These are phyloP conservation scores for Beauveria sp. DNA, from an alignment of 2,329 filamentous ascomycete species.

Conservation along the genomic window DNA sequence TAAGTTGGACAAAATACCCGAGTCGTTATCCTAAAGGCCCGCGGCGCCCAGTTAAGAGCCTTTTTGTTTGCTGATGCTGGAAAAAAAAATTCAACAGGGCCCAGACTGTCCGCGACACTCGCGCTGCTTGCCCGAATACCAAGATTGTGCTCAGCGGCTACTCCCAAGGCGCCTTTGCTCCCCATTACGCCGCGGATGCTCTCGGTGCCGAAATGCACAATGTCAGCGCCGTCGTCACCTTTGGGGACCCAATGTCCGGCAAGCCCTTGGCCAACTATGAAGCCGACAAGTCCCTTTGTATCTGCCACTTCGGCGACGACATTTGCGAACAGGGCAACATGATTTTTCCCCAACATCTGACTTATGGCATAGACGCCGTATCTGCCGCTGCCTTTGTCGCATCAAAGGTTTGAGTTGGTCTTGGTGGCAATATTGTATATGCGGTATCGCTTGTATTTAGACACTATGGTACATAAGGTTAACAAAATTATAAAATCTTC, in stretches of 20 bases:
- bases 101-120: conserved; percentile 22
- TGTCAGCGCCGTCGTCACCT: conserved; percentile 24
- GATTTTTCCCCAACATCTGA: conserved; percentile 20
- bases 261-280: conserved; percentile 18
- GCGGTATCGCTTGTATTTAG: neutral
- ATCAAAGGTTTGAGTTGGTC: conserved; percentile 6
- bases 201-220: conserved; percentile 19
- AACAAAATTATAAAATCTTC: neutral
- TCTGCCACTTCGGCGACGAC: conserved; percentile 23
- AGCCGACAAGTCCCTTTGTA: conserved; percentile 15
- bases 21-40: neutral
- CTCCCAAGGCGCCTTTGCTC: conserved; percentile 22
- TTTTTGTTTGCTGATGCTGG: neutral
- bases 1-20: conserved; percentile 10
- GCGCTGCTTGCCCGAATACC: conserved; percentile 14
- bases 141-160: conserved; percentile 20
- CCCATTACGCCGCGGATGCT: conserved; percentile 20
- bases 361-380: conserved; percentile 19
- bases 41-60: neutral
- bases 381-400: conserved; percentile 19
- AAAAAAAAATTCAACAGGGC: conserved; percentile 22
- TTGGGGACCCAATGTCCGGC: conserved; percentile 23
- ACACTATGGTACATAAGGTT: neutral
- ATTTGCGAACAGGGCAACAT: conserved; percentile 23
- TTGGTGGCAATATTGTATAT: neutral